phyloP scores from a whole-genome alignment of 495 filamentous ascomycete species.

The Aspergillus cavernicola region DNA sequence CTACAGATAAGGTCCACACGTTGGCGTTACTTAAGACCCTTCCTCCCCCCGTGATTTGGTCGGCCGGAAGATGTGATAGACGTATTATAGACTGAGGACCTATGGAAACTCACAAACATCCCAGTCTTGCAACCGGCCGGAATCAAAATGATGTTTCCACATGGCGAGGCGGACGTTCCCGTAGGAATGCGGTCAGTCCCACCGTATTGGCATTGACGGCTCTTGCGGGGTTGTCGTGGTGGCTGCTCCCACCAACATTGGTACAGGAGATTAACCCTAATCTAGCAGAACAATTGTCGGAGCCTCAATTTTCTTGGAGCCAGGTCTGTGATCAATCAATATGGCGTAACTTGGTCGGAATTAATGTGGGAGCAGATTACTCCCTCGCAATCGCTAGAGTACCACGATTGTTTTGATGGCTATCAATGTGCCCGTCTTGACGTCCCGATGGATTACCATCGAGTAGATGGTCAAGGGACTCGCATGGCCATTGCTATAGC shows the following conservation, averaged over 20 bases:
- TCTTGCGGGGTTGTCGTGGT: conserved; percentile 14
- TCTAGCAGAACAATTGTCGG: neutral
- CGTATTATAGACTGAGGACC: neutral
- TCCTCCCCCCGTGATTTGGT: neutral
- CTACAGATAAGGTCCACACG: conserved; percentile 2
- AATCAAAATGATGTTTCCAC: conserved; percentile 2
- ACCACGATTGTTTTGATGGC: conserved; percentile 38
- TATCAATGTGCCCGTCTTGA: conserved; percentile 54
- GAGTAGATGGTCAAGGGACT: conserved; percentile 30
- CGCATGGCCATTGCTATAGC: conserved; percentile 49
- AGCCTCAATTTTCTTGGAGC: conserved; percentile 6
- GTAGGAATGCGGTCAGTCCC: conserved; percentile 4
- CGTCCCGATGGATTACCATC: conserved; percentile 56
- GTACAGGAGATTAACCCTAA: neutral
- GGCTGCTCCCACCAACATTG: conserved; percentile 6
- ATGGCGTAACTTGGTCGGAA: neutral
- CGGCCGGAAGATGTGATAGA: neutral
- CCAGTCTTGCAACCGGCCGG: neutral
- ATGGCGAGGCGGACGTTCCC: neutral
- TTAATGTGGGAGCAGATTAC: conserved; percentile 18
- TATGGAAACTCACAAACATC: conserved; percentile 10
- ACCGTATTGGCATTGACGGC: conserved; percentile 4
- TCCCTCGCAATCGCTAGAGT: conserved; percentile 30
- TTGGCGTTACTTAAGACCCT: conserved; percentile 2
- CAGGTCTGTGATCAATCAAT: neutral